Evolutionary conservation across 2,329 filamentous ascomycete species (phyloP).

Genomic region (Anthostomella pinea): DNA sequence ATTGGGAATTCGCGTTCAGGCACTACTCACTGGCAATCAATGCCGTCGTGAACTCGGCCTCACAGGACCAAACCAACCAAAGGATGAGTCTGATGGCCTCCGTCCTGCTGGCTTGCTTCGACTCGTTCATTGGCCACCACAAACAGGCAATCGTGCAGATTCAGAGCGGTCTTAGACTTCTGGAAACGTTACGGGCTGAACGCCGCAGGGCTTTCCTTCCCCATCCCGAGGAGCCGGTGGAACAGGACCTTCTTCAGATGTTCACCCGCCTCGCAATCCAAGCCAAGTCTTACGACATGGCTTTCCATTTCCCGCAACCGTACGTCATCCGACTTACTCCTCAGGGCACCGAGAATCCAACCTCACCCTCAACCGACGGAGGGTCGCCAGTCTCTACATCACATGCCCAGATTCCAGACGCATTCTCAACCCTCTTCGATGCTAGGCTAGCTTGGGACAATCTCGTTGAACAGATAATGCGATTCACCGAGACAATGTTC

Average conservation of each 20-base stretch:
- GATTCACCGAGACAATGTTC: conserved; percentile 57
- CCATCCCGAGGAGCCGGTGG: conserved; percentile 46
- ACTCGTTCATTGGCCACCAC: conserved; percentile 64
- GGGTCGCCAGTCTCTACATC: conserved; percentile 40
- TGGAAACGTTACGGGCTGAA: conserved; percentile 51
- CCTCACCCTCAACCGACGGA: conserved; percentile 43
- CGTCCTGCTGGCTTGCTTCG: conserved; percentile 65
- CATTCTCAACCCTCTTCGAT: conserved; percentile 50
- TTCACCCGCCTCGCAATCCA: conserved; percentile 63
- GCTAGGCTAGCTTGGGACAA: conserved; percentile 56
- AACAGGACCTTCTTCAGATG: conserved; percentile 60
- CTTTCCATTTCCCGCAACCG: conserved; percentile 63
- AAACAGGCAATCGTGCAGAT: conserved; percentile 60
- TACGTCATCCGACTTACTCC: conserved; percentile 55
- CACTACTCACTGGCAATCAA: conserved; percentile 58
- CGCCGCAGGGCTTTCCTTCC: conserved; percentile 39
- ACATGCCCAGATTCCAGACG: conserved; percentile 39
- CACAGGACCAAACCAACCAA: conserved; percentile 44
- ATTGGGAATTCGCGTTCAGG: conserved; percentile 59
- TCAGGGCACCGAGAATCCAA: conserved; percentile 31
- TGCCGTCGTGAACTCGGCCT: conserved; percentile 44
- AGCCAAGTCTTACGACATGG: conserved; percentile 67
- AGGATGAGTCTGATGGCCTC: conserved; percentile 61
- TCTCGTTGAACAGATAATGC: conserved; percentile 54
- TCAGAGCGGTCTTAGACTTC: conserved; percentile 53